Evolutionary conservation across 2,329 filamentous ascomycete species (phyloP).

Genomic region (Scedosporium apiospermum): DNA sequence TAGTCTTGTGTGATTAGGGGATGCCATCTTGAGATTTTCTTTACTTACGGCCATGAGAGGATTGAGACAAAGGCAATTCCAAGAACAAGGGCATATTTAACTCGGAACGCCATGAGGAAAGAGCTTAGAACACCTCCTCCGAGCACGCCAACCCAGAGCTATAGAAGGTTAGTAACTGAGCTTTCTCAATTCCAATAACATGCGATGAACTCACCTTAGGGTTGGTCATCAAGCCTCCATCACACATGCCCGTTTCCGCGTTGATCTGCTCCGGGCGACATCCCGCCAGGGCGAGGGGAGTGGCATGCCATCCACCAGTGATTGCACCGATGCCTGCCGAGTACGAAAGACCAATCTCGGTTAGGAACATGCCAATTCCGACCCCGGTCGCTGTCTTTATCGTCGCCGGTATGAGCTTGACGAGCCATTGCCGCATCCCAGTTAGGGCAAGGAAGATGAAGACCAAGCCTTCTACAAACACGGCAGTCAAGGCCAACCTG

Average conservation of each 20-base stretch:
- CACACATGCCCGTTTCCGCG: conserved; percentile 36
- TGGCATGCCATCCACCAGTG: conserved; percentile 54
- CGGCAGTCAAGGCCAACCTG: conserved; percentile 49
- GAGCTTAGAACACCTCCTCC: conserved; percentile 71
- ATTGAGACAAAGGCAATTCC: conserved; percentile 65
- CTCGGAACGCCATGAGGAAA: conserved; percentile 68
- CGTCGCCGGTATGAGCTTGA: conserved; percentile 53
- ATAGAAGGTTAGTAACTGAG: neutral
- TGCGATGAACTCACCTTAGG: conserved; percentile 53
- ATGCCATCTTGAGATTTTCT: conserved; percentile 8
- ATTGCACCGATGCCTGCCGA: conserved; percentile 75
- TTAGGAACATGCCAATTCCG: conserved; percentile 55
- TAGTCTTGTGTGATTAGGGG: neutral
- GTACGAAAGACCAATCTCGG: conserved; percentile 61
- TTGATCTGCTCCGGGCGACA: conserved; percentile 51
- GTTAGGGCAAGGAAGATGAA: conserved; percentile 56
- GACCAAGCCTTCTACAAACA: conserved; percentile 56
- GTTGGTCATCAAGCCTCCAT: conserved; percentile 61
- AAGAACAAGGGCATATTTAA: conserved; percentile 67
- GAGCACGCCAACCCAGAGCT: conserved; percentile 70
- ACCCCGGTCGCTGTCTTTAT: conserved; percentile 58
- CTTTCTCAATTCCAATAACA: conserved; percentile 1
- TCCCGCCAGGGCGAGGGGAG: conserved; percentile 68
- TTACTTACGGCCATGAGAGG: conserved; percentile 61
- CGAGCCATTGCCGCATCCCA: conserved; percentile 65